A percentile compares a stretch with the other conserved stretches of the same genome.
phyloP scores from a whole-genome alignment of 805 yeast genomes.

The Starmerella asiatica region DNA sequence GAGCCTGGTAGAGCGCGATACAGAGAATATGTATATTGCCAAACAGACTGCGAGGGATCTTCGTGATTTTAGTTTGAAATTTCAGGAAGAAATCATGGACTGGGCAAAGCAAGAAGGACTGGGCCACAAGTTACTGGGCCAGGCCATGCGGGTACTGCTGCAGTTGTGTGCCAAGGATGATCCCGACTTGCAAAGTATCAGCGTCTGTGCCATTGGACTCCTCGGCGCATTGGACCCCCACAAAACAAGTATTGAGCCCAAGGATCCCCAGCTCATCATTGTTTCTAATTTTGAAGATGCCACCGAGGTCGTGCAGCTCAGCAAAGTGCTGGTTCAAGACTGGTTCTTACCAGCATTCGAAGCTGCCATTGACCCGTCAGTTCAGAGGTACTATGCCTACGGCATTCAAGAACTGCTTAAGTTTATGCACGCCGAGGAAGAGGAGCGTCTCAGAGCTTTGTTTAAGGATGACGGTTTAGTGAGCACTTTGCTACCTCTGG shows the following conservation, averaged over 20 bases:
- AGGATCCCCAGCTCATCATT: conserved; percentile 36
- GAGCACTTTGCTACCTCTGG: conserved; percentile 11
- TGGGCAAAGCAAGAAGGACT: conserved; percentile 9
- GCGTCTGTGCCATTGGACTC: conserved; percentile 58
- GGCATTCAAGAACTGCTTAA: conserved; percentile 78
- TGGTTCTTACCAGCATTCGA: conserved; percentile 73
- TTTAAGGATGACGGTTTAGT: conserved; percentile 10
- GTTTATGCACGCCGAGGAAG: conserved; percentile 26
- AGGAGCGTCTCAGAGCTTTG: conserved; percentile 1
- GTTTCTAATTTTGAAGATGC: conserved; percentile 50
- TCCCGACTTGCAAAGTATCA: conserved; percentile 37
- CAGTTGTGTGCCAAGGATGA: conserved; percentile 21
- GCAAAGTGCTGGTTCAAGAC: conserved; percentile 50
- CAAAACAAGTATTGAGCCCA: conserved; percentile 34
- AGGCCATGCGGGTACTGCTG: conserved; percentile 22
- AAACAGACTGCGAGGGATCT: conserved; percentile 19
- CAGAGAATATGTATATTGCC: conserved; percentile 16
- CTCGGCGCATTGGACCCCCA: conserved; percentile 67
- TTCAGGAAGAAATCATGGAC: conserved; percentile 6
- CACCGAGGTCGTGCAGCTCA: conserved; percentile 50
- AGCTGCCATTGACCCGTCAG: conserved; percentile 77
- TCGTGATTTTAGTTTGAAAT: conserved; percentile 11
- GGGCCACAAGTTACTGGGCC: conserved; percentile 18
- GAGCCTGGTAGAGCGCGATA: conserved; percentile 15
- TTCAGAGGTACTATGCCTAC: conserved; percentile 70